Percentiles rank a stretch among this genome's conserved stretches.
These are phyloP conservation scores for Ogataea hybrid DNA, from an alignment of 1,139 yeast species.

Conservation along the genomic window DNA sequence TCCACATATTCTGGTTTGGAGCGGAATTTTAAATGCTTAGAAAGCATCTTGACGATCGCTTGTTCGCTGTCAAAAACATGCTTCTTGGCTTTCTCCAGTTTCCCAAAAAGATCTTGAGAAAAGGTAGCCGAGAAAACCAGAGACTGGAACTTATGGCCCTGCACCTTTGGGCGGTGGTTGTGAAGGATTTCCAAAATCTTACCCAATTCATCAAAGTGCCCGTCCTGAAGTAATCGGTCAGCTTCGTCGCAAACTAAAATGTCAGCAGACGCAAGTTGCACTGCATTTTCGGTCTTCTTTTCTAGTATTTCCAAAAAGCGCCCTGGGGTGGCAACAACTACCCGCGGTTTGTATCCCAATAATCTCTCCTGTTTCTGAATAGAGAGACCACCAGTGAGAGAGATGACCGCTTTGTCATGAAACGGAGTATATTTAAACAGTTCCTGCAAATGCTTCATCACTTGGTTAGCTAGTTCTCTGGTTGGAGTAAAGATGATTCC, in stretches of 20 bases:
- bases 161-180: conserved; percentile 35
- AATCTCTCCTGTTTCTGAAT: conserved; percentile 89
- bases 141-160: conserved; percentile 71
- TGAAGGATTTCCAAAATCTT: conserved; percentile 66
- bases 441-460: conserved; percentile 69
- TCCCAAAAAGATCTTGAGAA: conserved; percentile 75
- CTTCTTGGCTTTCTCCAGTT: conserved; percentile 49
- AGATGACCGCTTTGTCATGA: conserved; percentile 54
- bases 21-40: conserved; percentile 58
- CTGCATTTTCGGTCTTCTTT: conserved; percentile 52
- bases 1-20: conserved; percentile 67
- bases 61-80: conserved; percentile 37
- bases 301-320: conserved; percentile 81
- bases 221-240: conserved; percentile 93
- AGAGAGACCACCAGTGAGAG: conserved; percentile 91
- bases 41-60: conserved; percentile 50
- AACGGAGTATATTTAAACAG: conserved; percentile 62
- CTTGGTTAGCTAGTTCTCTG: conserved; percentile 95
- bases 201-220: conserved; percentile 92
- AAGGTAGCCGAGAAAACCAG: conserved; percentile 94
- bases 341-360: conserved; percentile 70
- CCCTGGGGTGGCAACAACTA: conserved; percentile 96
- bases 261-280: conserved; percentile 61
- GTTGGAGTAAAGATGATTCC: conserved; percentile 94
- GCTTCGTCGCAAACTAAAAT: conserved; percentile 91